Percentiles rank a stretch among this genome's conserved stretches.
These are phyloP conservation scores for Wakefieldia striispora DNA, from an alignment of 768 basidiomycete species.

Conservation along the genomic window DNA sequence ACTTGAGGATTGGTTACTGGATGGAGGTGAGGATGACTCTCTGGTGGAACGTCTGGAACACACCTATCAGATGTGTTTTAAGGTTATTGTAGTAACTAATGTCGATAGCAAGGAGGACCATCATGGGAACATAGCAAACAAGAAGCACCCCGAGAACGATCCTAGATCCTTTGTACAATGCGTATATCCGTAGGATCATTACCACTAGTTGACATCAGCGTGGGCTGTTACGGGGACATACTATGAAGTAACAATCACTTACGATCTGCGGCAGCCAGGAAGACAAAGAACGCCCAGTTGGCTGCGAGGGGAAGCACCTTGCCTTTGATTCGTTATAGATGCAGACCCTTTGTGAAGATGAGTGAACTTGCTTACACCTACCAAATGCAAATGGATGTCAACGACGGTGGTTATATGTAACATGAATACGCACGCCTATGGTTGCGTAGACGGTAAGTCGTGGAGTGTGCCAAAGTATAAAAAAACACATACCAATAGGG, in stretches of 20 bases:
- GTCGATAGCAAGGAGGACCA: not conserved
- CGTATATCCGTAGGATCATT: no score
- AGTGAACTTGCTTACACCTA: no score
- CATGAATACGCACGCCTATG: conserved; percentile 13
- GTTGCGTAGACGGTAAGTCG: not conserved
- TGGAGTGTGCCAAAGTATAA: not conserved
- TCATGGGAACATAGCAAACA: conserved; percentile 5
- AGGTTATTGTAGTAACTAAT: conserved; percentile 5
- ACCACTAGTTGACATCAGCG: no score
- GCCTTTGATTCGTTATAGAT: conserved; percentile 6
- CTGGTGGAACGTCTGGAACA: not conserved
- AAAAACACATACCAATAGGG: conserved; percentile 5
- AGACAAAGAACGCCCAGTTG: conserved; percentile 4
- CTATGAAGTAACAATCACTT: not conserved
- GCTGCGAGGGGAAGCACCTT: not conserved
- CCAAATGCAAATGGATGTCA: not conserved
- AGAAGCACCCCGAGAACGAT: conserved; percentile 14
- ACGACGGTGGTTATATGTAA: no score
- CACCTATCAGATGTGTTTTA: conserved; percentile 6
- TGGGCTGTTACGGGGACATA: not conserved
- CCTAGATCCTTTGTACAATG: conserved; percentile 18
- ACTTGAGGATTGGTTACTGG: conserved; percentile 12
- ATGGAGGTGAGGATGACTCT: not conserved
- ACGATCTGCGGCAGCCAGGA: conserved; percentile 19
- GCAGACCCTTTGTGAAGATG: no score